Percentiles rank a stretch among this genome's conserved stretches.
Conservation (phyloP, 192 early-diverging fungal genomes). For the Rhizoclosmatium sp. region DNA sequence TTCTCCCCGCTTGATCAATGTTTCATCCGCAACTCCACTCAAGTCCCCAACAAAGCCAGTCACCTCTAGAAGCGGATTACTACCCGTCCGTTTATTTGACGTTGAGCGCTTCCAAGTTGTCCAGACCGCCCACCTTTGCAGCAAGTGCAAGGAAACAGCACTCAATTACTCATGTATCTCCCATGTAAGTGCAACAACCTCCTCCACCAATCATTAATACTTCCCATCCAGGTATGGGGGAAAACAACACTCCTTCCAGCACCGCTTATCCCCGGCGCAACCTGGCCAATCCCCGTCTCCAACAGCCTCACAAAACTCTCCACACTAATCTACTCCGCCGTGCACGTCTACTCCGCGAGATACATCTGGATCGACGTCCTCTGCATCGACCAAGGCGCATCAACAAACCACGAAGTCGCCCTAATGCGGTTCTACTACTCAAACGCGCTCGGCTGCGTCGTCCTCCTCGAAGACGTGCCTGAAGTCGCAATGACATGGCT, state of each 20-base stretch:
- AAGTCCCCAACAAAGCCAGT: neutral
- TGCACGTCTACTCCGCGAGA: neutral
- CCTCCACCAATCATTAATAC: neutral
- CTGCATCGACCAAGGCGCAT: neutral
- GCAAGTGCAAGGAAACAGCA: neutral
- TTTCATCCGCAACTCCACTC: too few relatives aligned
- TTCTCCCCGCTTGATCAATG: too few relatives aligned
- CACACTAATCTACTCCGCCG: neutral
- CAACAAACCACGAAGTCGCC: neutral
- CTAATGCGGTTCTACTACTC: neutral
- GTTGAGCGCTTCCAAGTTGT: constrained; percentile 4
- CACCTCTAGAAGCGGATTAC: neutral
- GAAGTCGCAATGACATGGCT: neutral
- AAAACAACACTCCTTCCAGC: neutral
- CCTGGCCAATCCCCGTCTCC: neutral
- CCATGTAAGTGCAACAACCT: neutral
- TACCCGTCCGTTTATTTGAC: neutral
- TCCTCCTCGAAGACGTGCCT: neutral
- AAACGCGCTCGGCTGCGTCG: neutral
- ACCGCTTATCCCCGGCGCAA: neutral
- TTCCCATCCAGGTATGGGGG: neutral
- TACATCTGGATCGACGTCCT: neutral
- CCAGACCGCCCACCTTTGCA: neutral
- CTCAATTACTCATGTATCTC: neutral
- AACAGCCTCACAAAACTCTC: neutral